phyloP scores from a whole-genome alignment of 139 green algal genomes.

The Pleodorina starrii region DNA sequence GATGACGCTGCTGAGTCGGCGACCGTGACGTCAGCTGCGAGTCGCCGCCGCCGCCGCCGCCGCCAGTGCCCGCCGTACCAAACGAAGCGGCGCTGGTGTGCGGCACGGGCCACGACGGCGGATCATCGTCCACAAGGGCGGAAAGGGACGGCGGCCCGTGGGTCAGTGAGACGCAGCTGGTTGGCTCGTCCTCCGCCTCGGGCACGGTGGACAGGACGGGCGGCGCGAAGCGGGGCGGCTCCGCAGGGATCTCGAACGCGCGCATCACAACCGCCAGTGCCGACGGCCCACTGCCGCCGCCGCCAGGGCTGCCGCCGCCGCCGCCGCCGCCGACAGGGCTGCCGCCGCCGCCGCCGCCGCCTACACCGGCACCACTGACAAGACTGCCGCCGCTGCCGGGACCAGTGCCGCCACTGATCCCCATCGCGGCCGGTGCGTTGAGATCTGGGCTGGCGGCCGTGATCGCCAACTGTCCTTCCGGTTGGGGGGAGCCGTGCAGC shows the following conservation, averaged over 20 bases:
- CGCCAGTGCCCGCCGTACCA: not conserved
- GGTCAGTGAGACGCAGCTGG: constrained; percentile 12
- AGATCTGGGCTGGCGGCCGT: too few relatives aligned
- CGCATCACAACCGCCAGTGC: not conserved
- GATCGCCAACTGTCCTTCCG: too few relatives aligned
- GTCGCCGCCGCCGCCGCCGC: not conserved
- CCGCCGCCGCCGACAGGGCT: not conserved
- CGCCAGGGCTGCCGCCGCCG: not conserved
- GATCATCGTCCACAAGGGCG: not conserved
- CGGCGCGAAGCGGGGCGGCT: constrained; percentile 11
- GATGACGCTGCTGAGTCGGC: not conserved
- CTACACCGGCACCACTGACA: not conserved
- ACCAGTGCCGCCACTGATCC: too few relatives aligned
- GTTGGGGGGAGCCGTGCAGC: too few relatives aligned
- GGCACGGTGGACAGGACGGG: constrained; percentile 30
- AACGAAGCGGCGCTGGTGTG: not conserved
- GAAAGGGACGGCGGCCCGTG: not conserved
- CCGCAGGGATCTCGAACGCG: constrained; percentile 6
- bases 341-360: not conserved
- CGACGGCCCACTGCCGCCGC: not conserved
- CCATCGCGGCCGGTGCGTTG: too few relatives aligned
- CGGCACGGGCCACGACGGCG: not conserved
- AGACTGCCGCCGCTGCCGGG: too few relatives aligned
- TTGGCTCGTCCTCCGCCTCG: constrained; percentile 12
- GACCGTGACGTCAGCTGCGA: not conserved